phyloP scores from a whole-genome alignment of 352 stramenopile species.

The Phytophthora tubulina region DNA sequence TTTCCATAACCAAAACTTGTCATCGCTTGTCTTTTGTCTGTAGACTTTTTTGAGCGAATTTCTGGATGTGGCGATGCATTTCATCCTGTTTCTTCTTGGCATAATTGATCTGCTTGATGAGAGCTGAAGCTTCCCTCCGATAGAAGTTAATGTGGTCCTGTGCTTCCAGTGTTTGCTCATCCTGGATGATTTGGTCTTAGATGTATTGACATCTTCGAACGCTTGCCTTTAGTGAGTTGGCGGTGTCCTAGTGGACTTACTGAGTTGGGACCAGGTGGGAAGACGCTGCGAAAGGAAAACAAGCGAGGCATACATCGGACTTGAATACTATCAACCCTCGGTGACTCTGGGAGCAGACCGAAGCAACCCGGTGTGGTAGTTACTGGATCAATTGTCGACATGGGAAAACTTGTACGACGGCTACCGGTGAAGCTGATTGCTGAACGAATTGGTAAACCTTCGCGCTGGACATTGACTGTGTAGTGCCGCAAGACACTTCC shows the following conservation, averaged over 20 bases:
- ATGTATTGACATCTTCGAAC: slow-evolving; percentile 9
- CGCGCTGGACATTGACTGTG: slow-evolving; percentile 52
- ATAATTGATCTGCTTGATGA: slow-evolving; percentile 76
- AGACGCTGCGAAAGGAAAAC: slow-evolving; percentile 55
- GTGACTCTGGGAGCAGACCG: slow-evolving; percentile 6
- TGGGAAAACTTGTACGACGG: slow-evolving; percentile 38
- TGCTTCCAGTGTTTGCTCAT: slow-evolving; percentile 60
- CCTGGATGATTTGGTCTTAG: slow-evolving; percentile 47
- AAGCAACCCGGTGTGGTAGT: slow-evolving; percentile 23
- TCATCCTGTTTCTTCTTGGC: slow-evolving; percentile 73
- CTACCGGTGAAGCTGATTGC: slow-evolving; percentile 29
- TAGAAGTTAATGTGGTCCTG: slow-evolving; percentile 78
- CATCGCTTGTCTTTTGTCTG: slow-evolving; percentile 41
- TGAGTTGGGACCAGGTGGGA: slow-evolving; percentile 27
- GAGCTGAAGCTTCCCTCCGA: slow-evolving; percentile 60
- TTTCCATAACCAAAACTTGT: slow-evolving; percentile 22
- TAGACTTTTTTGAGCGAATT: slow-evolving; percentile 64
- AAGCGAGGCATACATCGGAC: slow-evolving; percentile 54
- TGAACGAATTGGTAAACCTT: slow-evolving; percentile 39
- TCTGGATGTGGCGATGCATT: slow-evolving; percentile 73
- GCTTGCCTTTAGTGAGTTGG: slow-evolving; percentile 21
- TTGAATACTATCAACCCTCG: slow-evolving; percentile 17
- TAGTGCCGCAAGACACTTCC: slow-evolving; percentile 65
- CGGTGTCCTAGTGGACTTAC: background rate
- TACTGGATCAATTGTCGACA: slow-evolving; percentile 20